Percentiles rank a stretch among this genome's conserved stretches.
These are phyloP conservation scores for Physcomitrium patens DNA, from an alignment of 225 moss, liverwort and hornwort genomes.

Conservation along the genomic window DNA sequence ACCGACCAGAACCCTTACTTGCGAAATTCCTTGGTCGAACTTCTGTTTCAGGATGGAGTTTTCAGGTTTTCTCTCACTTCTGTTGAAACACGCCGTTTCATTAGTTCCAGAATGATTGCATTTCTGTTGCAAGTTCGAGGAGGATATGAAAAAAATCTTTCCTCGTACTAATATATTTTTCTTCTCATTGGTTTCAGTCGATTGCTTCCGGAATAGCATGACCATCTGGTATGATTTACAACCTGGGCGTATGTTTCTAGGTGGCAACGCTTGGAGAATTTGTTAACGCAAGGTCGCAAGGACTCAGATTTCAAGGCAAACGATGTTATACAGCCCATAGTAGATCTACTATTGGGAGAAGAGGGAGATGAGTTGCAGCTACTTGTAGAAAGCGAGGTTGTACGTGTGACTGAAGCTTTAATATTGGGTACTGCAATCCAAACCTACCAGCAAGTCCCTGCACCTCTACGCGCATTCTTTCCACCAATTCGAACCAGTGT, in stretches of 20 bases:
- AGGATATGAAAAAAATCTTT: not conserved
- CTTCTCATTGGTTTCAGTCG: too few species aligned
- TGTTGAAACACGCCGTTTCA: not conserved
- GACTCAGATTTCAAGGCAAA: slow-evolving; percentile 87
- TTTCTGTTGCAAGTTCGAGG: slow-evolving; percentile 8
- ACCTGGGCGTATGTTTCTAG: slow-evolving; percentile 39
- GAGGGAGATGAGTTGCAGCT: slow-evolving; percentile 81
- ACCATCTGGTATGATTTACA: not conserved
- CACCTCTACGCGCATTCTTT: slow-evolving; percentile 48
- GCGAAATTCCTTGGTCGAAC: slow-evolving; percentile 87
- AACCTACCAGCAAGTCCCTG: slow-evolving; percentile 60
- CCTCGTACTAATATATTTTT: too few species aligned
- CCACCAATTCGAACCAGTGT: slow-evolving; percentile 34
- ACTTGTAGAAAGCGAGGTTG: slow-evolving; percentile 83
- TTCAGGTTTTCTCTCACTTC: slow-evolving; percentile 63
- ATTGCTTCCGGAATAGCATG: too few species aligned
- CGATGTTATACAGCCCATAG: slow-evolving; percentile 91
- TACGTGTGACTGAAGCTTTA: slow-evolving; percentile 86
- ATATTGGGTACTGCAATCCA: slow-evolving; percentile 81
- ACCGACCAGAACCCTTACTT: slow-evolving; percentile 94
- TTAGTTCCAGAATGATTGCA: not conserved
- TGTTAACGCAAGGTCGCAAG: slow-evolving; percentile 88
- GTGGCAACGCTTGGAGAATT: slow-evolving; percentile 96
- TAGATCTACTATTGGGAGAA: slow-evolving; percentile 77
- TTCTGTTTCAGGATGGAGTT: slow-evolving; percentile 88